phyloP scores from a whole-genome alignment of 2,329 filamentous ascomycete species.

The Didymella segeticola region DNA sequence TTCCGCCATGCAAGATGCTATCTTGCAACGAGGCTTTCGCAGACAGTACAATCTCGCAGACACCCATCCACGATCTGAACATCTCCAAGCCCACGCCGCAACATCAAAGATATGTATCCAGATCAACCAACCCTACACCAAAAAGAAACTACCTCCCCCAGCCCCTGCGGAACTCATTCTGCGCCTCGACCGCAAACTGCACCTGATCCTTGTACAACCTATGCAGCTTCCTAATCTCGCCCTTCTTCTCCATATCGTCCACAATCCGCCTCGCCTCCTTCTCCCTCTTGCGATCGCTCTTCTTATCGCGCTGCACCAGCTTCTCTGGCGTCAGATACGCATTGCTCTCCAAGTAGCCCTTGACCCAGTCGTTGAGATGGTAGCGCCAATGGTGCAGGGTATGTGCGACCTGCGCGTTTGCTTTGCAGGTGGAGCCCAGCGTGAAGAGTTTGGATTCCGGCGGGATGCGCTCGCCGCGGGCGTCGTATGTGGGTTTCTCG shows the following conservation, averaged over 20 bases:
- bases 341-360: conserved; percentile 64
- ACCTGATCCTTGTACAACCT: conserved; percentile 69
- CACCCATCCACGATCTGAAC: no score
- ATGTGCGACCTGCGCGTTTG: conserved; percentile 73
- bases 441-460: conserved; percentile 39
- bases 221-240: conserved; percentile 68
- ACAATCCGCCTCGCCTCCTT: conserved; percentile 69
- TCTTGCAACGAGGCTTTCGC: no score
- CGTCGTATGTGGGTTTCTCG: conserved; percentile 35
- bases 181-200: conserved; percentile 37
- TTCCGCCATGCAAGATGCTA: no score
- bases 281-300: conserved; percentile 65
- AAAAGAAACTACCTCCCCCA: conserved; percentile 34
- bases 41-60: no score
- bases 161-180: conserved; percentile 35
- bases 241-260: conserved; percentile 66
- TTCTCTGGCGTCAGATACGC: conserved; percentile 65
- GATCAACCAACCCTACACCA: no score
- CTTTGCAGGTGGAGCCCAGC: conserved; percentile 57
- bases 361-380: conserved; percentile 74
- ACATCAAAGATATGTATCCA: no score
- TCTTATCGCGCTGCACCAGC: conserved; percentile 66
- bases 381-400: conserved; percentile 77
- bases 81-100: no score
- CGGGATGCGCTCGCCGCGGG: conserved; percentile 36